Percentiles rank a stretch among this genome's conserved stretches.
Conservation (phyloP, 257 asterid genomes). For the Solanum medicagineum region DNA sequence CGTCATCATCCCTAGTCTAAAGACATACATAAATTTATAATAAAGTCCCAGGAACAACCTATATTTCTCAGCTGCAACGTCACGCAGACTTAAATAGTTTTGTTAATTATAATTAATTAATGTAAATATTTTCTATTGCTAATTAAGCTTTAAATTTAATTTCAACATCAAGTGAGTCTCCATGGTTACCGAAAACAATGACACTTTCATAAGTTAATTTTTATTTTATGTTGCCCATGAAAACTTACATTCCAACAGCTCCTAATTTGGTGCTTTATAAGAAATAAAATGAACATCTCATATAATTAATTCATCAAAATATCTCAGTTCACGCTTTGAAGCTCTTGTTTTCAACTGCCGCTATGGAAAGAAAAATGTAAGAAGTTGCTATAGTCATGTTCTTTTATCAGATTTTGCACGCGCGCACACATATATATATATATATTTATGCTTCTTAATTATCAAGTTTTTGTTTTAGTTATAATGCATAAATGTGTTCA, state of each 20-base stretch:
- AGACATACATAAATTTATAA: neutral
- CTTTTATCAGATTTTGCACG: no score
- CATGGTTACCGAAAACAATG: slow-evolving; percentile 5
- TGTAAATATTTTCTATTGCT: neutral
- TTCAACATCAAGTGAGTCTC: slow-evolving; percentile 25
- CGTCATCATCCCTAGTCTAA: neutral
- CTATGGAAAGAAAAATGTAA: neutral
- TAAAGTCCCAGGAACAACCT: neutral
- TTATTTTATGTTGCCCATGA: neutral
- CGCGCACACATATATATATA: no score
- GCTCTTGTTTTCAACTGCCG: neutral
- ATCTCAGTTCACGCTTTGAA: neutral
- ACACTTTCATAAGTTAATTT: neutral
- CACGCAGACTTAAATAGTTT: slow-evolving; percentile 7
- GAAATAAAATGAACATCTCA: neutral
- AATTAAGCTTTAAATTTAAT: neutral
- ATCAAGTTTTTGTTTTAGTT: no score
- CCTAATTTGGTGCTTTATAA: neutral
- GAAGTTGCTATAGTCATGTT: neutral
- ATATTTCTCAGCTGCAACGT: neutral
- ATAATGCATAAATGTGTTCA: no score
- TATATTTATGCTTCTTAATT: no score
- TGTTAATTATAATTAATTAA: neutral
- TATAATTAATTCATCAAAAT: neutral
- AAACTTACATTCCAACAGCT: neutral